Base-by-base conservation (phyloP, 768 basidiomycete genomes). In the Hygrophoropsis aurantiaca region DNA sequence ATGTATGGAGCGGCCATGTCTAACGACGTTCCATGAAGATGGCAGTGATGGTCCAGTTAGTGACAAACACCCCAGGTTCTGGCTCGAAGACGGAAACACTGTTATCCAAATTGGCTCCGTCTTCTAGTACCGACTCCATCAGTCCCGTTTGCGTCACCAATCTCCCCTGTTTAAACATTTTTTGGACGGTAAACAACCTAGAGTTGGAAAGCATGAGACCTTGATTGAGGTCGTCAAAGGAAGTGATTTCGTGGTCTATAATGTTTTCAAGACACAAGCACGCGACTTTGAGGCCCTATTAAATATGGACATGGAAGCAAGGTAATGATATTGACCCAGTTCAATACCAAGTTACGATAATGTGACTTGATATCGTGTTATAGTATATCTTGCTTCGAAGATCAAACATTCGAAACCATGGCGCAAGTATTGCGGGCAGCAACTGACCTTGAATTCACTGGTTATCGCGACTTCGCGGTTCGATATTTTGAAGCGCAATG, bases 61-160 rank as follows among this genome's bases (percentile, higher is more conserved):
- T 5, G 35, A 24, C 9, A 49, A 45, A 51, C 46, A 54, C 42
- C 25, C 52, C 34, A 30, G 48, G n/a, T 60, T 68, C 42, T 73
- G 72, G 71, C 52, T 65, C 23, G 55, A 59, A 18, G 70, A 70
- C 45, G 72, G 70, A 1, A 62, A 61, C 8, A 56, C 70, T 2
- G 58, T 71, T 30, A 38, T 77, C 10, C 60, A 69, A 37, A 49
- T 70, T 16, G 51, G 60, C 15, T 52, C 58, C 16, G 62, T 57
- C 3, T 57, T 66, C 5, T 57, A 65, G 26, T 74, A 72, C 54
- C 58, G 57, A n/a, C 50, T 75, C 13, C 66, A 71, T n/a, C 56
- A 64, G 15, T 68, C 66, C 42, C 59, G 57, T 15, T 62, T 75
- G 6, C 46, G 56, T 10, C 53, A 49, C 27, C 51, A 66, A 11